These are phyloP conservation scores for Corchorus olitorius DNA, from an alignment of 345 rosid genomes.

Conservation along the genomic window DNA sequence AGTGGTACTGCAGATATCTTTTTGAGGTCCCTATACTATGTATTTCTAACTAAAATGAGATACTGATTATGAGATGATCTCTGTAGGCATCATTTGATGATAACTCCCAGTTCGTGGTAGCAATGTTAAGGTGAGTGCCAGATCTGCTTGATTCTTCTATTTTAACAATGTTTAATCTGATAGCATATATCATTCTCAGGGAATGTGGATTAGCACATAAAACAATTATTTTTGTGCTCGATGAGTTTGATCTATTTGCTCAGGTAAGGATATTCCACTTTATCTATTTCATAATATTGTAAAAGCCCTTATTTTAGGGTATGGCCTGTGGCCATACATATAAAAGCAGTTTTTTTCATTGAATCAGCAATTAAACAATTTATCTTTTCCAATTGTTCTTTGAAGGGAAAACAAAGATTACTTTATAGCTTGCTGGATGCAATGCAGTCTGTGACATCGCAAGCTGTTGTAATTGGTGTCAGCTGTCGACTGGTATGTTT, in stretches of 20 bases:
- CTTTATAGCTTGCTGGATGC: constrained; percentile 91
- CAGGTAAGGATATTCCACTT: constrained; percentile 57
- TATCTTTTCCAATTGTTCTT: constrained; percentile 3
- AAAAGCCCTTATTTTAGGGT: neutral
- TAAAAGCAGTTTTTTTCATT: neutral
- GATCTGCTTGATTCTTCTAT: neutral
- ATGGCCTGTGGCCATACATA: neutral
- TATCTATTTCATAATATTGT: constrained; percentile 8
- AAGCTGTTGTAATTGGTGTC: constrained; percentile 84
- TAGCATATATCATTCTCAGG: constrained; percentile 48
- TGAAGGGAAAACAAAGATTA: constrained; percentile 87
- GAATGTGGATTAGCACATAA: constrained; percentile 97
- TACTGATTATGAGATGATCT: constrained; percentile 28
- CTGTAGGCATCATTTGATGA: constrained; percentile 93
- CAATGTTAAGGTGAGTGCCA: constrained; percentile 68
- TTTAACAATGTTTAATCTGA: neutral
- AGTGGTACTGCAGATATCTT: constrained; percentile 50
- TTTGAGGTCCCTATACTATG: constrained; percentile 5
- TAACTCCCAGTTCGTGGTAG: constrained; percentile 82
- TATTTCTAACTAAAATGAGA: constrained; percentile 12
- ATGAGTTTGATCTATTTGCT: constrained; percentile 91
- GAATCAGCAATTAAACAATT: neutral
- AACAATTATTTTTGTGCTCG: constrained; percentile 80
- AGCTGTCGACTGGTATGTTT: constrained; percentile 76
- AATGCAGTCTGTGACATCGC: constrained; percentile 90